phyloP scores from a whole-genome alignment of 2,329 filamentous ascomycete genomes.

The Pyrenophora graminea region DNA sequence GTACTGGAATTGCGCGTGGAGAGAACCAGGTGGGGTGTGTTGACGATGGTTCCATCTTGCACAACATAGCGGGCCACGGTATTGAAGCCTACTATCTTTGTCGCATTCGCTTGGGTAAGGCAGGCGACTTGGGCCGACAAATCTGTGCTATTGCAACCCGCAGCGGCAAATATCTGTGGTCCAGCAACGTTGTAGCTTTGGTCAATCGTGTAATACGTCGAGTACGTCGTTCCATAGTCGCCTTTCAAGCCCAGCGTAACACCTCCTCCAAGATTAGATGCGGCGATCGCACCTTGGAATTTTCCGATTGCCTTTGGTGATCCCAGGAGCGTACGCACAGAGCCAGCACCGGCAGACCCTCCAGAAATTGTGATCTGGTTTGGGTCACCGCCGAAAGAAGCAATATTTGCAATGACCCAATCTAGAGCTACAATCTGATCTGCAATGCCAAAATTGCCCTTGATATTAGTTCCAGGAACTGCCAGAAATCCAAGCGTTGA shows the following conservation, averaged over 20 bases:
- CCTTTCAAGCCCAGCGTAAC: constrained; percentile 59
- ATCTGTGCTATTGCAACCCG: constrained; percentile 56
- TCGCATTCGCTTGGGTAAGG: constrained; percentile 54
- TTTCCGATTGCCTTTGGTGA: constrained; percentile 54
- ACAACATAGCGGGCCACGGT: constrained; percentile 59
- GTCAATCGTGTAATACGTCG: constrained; percentile 61
- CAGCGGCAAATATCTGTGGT: constrained; percentile 55
- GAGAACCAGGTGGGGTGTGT: constrained; percentile 55
- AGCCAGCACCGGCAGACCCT: constrained; percentile 59
- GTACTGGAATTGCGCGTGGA: constrained; percentile 49
- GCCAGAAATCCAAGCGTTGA: constrained; percentile 63
- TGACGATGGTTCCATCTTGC: constrained; percentile 62
- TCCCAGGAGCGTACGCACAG: constrained; percentile 59
- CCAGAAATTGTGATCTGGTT: constrained; percentile 54
- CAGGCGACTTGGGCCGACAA: constrained; percentile 58
- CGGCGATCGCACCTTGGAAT: constrained; percentile 53
- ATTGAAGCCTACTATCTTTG: constrained; percentile 47
- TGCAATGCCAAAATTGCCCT: constrained; percentile 59
- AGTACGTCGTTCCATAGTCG: constrained; percentile 63
- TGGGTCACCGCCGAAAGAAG: constrained; percentile 54
- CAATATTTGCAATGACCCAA: constrained; percentile 55
- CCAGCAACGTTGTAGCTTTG: constrained; percentile 57
- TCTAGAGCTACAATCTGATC: constrained; percentile 57
- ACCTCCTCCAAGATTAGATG: constrained; percentile 61
- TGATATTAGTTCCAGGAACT: constrained; percentile 58